These are phyloP conservation scores for Dothideomycetidae sp. DNA, from an alignment of 2,329 filamentous ascomycete genomes.

Conservation along the genomic window DNA sequence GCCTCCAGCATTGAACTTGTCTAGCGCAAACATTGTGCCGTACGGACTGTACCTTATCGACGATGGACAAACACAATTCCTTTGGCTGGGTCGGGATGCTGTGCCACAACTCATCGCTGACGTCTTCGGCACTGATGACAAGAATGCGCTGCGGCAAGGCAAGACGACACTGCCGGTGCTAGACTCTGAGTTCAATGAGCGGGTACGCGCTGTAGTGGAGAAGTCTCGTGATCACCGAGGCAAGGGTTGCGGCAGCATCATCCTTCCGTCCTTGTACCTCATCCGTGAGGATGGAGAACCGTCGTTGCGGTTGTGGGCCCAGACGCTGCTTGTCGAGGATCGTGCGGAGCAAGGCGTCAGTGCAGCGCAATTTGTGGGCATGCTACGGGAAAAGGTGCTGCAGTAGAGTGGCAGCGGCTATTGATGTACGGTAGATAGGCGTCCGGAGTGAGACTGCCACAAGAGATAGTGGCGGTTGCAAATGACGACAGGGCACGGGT, in stretches of 20 bases:
- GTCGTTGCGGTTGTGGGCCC: conserved; percentile 87
- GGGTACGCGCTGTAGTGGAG: conserved; percentile 74
- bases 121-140: conserved; percentile 79
- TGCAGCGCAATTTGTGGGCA: conserved; percentile 84
- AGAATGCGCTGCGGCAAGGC: conserved; percentile 73
- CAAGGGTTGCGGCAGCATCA: conserved; percentile 81
- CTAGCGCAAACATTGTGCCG: conserved; percentile 71
- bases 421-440: too few relatives aligned
- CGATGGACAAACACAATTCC: conserved; percentile 91
- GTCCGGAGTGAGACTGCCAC: too few relatives aligned
- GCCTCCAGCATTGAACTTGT: conserved; percentile 71
- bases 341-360: conserved; percentile 87
- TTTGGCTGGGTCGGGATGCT: conserved; percentile 89
- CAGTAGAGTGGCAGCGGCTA: too few relatives aligned
- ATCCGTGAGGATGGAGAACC: conserved; percentile 94
- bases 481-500: too few relatives aligned
- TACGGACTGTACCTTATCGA: conserved; percentile 95
- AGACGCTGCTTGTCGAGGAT: conserved; percentile 90
- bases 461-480: too few relatives aligned
- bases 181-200: conserved; percentile 93
- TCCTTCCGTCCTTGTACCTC: conserved; percentile 83
- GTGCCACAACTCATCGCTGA: conserved; percentile 79
- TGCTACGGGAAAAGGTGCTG: conserved; percentile 80
- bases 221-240: conserved; percentile 83
- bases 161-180: conserved; percentile 77